Percentiles rank a stretch among this genome's conserved stretches.
phyloP scores from a whole-genome alignment of 2,329 filamentous ascomycete species.

The Exserohilum rostratum region DNA sequence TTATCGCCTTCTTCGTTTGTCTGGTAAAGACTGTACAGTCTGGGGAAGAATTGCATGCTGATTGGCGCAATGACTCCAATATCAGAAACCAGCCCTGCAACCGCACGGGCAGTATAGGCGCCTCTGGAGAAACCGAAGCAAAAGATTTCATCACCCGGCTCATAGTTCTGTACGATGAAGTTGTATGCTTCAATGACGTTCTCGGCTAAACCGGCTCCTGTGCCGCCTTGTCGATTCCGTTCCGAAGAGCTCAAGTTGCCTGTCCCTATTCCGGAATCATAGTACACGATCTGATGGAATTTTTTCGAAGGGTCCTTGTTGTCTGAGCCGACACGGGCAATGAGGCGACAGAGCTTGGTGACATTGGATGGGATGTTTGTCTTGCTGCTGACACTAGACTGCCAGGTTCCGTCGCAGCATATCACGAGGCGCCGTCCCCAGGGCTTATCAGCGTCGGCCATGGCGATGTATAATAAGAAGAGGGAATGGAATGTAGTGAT shows the following conservation, averaged over 20 bases:
- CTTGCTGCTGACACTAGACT: conserved; percentile 37
- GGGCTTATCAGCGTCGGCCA: conserved; percentile 22
- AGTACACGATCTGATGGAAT: conserved; percentile 47
- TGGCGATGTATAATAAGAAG: conserved; percentile 4
- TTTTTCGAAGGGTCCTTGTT: conserved; percentile 29
- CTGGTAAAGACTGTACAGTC: conserved; percentile 51
- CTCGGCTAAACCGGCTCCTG: conserved; percentile 53
- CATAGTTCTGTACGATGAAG: conserved; percentile 59
- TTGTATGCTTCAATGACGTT: conserved; percentile 58
- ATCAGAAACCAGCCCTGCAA: conserved; percentile 52
- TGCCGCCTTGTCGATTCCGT: conserved; percentile 46
- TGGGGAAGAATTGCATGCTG: conserved; percentile 52
- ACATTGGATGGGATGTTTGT: conserved; percentile 46
- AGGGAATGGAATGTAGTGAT: neutral
- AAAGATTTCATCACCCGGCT: conserved; percentile 56
- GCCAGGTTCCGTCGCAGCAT: conserved; percentile 49
- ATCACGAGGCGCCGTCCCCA: conserved; percentile 45
- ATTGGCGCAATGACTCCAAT: conserved; percentile 55
- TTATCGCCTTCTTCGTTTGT: conserved; percentile 32
- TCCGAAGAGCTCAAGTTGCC: conserved; percentile 38
- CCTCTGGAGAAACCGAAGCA: conserved; percentile 56
- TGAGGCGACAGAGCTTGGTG: conserved; percentile 43
- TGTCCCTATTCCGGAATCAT: conserved; percentile 45
- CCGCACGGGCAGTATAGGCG: conserved; percentile 52
- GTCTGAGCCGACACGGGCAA: conserved; percentile 38